Percentiles rank a stretch among this genome's conserved stretches.
Conservation (phyloP, 495 filamentous ascomycete species). For the Achaetomiella virescens region DNA sequence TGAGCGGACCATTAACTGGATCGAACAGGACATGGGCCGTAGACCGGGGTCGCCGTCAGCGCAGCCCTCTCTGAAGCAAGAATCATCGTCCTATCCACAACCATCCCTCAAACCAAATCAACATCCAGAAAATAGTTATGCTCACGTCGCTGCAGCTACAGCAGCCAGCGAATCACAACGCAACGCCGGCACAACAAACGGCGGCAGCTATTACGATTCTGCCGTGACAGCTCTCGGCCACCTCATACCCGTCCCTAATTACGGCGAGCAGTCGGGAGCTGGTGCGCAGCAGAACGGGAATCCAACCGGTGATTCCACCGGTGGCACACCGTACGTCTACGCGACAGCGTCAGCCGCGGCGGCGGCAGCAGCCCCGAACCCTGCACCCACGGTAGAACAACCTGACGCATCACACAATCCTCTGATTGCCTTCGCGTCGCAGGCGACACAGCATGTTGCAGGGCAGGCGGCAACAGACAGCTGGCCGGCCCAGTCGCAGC, state of each 20-base stretch:
- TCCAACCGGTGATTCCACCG: constrained; percentile 16
- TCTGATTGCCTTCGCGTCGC: constrained; percentile 31
- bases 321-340: constrained; percentile 20
- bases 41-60: constrained; percentile 15
- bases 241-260: constrained; percentile 23
- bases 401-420: constrained; percentile 20
- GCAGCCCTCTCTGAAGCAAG: constrained; percentile 9
- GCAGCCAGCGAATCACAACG: constrained; percentile 12
- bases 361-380: not conserved
- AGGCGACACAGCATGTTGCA: constrained; percentile 31
- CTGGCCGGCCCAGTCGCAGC: constrained; percentile 25
- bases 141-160: not conserved
- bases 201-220: constrained; percentile 23
- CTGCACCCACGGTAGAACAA: constrained; percentile 6
- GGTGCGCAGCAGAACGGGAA: constrained; percentile 26
- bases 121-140: not conserved
- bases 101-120: not conserved
- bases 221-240: constrained; percentile 2
- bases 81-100: constrained; percentile 12
- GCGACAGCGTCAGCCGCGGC: constrained; percentile 4
- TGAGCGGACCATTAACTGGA: constrained; percentile 39
- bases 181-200: constrained; percentile 16
- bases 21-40: constrained; percentile 36
- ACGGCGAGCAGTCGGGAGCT: constrained; percentile 9
- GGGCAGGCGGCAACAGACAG: constrained; percentile 20